Evolutionary conservation across 2,329 filamentous ascomycete genomes (phyloP), one percentile per base, ranked within the genome.

Genomic region (Aspergillus sp.): DNA sequence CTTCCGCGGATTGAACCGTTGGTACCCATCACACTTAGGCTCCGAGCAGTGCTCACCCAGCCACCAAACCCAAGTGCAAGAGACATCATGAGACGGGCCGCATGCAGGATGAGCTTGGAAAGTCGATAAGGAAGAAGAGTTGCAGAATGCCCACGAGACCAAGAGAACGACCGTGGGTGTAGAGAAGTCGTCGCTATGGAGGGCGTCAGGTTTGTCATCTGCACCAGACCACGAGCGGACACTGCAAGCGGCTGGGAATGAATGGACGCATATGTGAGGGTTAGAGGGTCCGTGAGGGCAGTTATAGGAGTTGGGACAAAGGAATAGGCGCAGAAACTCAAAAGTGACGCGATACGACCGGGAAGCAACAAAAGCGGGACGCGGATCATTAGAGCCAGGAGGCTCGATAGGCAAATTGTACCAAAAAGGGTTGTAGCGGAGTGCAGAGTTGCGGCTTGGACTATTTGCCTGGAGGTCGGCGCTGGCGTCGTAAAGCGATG

Each of bases 11-110:
- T 65, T 6, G 69, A 69, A 57, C 76, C 63, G 52, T 66, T 68
- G 59, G 73, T 69, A 81, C 83, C 59, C 76, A 87, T 61, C 19
- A 95, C 81, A 54, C 84, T 82, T 3, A 97, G 81, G 76, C 90
- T 88, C 64, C 91, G 88, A 10, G 95, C 93, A 38, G 93, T 96
- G 50, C 91, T 90, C 8, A 98, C 91, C 95, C 95, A 99, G n/a
- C 92, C 94, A 3, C 91, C 93, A 70, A 98, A 96, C 0, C 94
- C 94, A 30, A 99, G 85, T 0, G 88, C 90, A 50, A 93, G 87
- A 0, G 92, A 91, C 86, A 97, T 96, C 70, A 97, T 90, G 73
- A 94, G 90, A 17, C 94, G 87, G 1, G 92, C 95, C 3, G 94
- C 92, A 68, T 97, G 91, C 3, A 99, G 86, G 7, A 99, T 84